These are phyloP conservation scores for Adiantum capillusveneris DNA, from an alignment of 75 land plant species.

Conservation along the genomic window DNA sequence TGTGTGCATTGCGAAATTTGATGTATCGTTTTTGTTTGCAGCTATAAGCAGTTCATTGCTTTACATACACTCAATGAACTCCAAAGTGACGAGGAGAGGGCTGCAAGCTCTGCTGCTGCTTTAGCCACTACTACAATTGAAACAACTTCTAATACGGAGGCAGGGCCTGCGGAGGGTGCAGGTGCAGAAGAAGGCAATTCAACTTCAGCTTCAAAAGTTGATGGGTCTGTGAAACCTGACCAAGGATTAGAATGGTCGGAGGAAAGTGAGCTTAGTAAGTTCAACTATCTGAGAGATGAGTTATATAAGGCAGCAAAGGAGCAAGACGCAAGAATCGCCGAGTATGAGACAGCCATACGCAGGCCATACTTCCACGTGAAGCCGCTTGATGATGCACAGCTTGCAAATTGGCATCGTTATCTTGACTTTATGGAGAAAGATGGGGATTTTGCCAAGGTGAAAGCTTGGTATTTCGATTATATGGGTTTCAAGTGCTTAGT, in stretches of 20 bases:
- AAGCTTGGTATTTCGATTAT: background rate
- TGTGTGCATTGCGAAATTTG: background rate
- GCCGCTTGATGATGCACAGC: conserved; percentile 79
- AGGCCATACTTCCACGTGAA: conserved; percentile 97
- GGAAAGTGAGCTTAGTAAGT: conserved; percentile 82
- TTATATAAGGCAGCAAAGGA: conserved; percentile 88
- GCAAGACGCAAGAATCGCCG: conserved; percentile 81
- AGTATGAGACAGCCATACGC: conserved; percentile 89
- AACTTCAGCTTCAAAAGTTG: too few species aligned
- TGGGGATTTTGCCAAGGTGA: conserved; percentile 77
- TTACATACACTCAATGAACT: conserved; percentile 69
- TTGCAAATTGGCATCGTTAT: conserved; percentile 93
- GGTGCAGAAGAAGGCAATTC: conserved; percentile 34
- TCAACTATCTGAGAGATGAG: conserved; percentile 69
- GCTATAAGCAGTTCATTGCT: conserved; percentile 75
- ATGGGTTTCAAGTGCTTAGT: too few species aligned
- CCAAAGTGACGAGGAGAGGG: conserved; percentile 55
- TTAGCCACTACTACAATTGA: background rate
- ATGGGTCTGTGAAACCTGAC: conserved; percentile 26
- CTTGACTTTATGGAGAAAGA: conserved; percentile 88
- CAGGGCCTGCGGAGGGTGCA: conserved; percentile 32
- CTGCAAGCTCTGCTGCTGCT: conserved; percentile 19
- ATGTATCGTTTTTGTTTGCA: conserved; percentile 22
- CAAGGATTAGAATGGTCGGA: conserved; percentile 50
- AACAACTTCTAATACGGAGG: conserved; percentile 7